Evolutionary conservation across 176 grass and related monocot species (phyloP), one percentile per base, ranked within the genome.

Genomic region (Rhynchospora tenuis): DNA sequence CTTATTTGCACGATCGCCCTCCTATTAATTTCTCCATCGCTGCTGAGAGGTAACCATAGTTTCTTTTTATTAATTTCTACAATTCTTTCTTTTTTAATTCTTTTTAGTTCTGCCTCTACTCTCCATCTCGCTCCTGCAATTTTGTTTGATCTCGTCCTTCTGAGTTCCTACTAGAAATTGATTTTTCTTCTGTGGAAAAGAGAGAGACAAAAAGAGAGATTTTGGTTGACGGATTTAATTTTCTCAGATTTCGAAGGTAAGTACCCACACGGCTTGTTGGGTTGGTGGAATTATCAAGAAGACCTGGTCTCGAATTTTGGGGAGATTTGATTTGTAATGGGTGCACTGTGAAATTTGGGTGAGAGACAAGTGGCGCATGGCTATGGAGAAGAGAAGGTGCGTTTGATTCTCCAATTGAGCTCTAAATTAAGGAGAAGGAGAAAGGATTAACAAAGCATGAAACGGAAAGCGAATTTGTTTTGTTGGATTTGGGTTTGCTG

Each of bases 401-500:
- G 16, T 27, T 76, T 51, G 23, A 8, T 26, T 52, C 1, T 29
- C 72, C 52, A 29, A 62, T 82, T 66, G 6, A 82, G 20, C 80
- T 52, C 43, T 64, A 50, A 17, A 64, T 61, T 5, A 20, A n/a
- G 76, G 11, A 82, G 79, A 43, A 81, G 29, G 38, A 81, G 58
- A 7, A 66, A 9, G 60, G 61, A 52, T 20, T 6, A 74, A 74
- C 71, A 74, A 45, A 64, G 22, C 43, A 82, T 82, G 80, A 64
- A 82, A 47, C 45, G 80, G 12, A 43, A 64, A 65, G 43, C 50
- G 43, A 7, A 20, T 84, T 31, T 84, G 20, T 70, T 38, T 70
- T 84, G 28, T 84, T 84, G 86, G 86, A 68, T 79, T 66, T 88
- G 52, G 62, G 73, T 26, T 84, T 88, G 48, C 31, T 88, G 73